A percentile compares a stretch with the other conserved stretches of the same genome.
phyloP scores from a whole-genome alignment of 192 early-diverging fungal species.

The Anaeromyces robustus region DNA sequence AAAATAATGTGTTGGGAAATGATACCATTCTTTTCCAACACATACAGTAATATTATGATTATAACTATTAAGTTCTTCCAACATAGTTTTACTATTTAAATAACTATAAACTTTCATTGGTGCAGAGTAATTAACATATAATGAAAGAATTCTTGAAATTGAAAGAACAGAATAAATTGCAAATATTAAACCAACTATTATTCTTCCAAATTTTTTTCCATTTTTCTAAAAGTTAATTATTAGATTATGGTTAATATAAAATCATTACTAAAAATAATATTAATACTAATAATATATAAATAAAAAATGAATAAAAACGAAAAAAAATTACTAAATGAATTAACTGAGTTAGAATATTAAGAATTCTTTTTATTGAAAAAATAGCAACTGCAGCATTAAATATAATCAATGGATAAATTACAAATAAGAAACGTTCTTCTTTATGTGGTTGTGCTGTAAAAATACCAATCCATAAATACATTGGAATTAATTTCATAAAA shows the following conservation, averaged over 20 bases:
- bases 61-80: conserved; percentile 5
- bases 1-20: conserved; percentile 85
- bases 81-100: conserved; percentile 13
- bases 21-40: conserved; percentile 88
- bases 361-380: conserved; percentile 20
- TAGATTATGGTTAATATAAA: too few relatives aligned
- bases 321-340: neutral
- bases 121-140: conserved; percentile 56
- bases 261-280: too few relatives aligned
- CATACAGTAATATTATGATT: conserved; percentile 34
- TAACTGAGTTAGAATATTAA: neutral
- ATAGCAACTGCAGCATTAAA: conserved; percentile 58
- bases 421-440: conserved; percentile 88
- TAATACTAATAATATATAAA: too few relatives aligned
- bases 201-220: neutral
- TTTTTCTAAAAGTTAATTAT: neutral
- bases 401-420: conserved; percentile 76
- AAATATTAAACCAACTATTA: neutral
- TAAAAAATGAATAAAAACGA: too few relatives aligned
- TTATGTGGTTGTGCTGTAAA: conserved; percentile 90
- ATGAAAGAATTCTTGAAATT: conserved; percentile 49
- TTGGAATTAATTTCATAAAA: conserved; percentile 26
- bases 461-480: conserved; percentile 57
- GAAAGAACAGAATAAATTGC: conserved; percentile 28
- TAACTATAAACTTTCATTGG: conserved; percentile 47